A percentile compares a stretch with the other conserved stretches of the same genome.
These are phyloP conservation scores for Magnusiomyces fungicola DNA, from an alignment of 1,139 yeast species.

Conservation along the genomic window DNA sequence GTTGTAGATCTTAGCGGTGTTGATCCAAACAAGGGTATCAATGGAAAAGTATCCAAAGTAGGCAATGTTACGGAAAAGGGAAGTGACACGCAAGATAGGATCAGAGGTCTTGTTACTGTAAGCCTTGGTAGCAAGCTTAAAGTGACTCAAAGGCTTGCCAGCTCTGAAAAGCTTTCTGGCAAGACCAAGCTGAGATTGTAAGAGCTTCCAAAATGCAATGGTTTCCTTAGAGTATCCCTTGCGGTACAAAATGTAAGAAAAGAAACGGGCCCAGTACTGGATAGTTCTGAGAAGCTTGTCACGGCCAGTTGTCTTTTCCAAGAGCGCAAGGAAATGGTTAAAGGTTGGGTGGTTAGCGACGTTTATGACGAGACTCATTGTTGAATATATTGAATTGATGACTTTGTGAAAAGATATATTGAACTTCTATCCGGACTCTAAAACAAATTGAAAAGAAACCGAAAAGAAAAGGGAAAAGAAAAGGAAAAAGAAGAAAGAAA, in stretches of 20 bases:
- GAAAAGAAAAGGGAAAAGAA: background rate
- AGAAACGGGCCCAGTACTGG: slow-evolving; percentile 74
- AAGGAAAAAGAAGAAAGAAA: background rate
- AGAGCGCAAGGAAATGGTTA: slow-evolving; percentile 52
- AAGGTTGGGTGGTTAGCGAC: slow-evolving; percentile 56
- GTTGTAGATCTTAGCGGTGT: slow-evolving; percentile 33
- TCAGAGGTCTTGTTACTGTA: slow-evolving; percentile 69
- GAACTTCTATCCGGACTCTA: background rate
- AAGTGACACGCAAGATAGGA: slow-evolving; percentile 49
- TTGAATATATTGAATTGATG: background rate
- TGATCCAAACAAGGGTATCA: slow-evolving; percentile 68
- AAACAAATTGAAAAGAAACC: background rate
- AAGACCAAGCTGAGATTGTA: slow-evolving; percentile 55
- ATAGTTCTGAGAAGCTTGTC: slow-evolving; percentile 76
- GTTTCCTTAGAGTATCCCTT: slow-evolving; percentile 50
- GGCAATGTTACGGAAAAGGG: slow-evolving; percentile 61
- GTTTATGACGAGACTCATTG: slow-evolving; percentile 21
- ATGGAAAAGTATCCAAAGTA: slow-evolving; percentile 67
- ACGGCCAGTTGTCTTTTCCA: slow-evolving; percentile 61
- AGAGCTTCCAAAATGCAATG: slow-evolving; percentile 44
- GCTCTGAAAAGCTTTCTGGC: slow-evolving; percentile 81
- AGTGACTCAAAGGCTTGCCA: slow-evolving; percentile 72
- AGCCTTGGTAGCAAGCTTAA: slow-evolving; percentile 62
- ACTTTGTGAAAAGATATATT: background rate
- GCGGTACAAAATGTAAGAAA: slow-evolving; percentile 54